Percentiles rank a stretch among this genome's conserved stretches.
Conservation (phyloP, 1,284 basidiomycete genomes). For the Porphyrellus sp. region DNA sequence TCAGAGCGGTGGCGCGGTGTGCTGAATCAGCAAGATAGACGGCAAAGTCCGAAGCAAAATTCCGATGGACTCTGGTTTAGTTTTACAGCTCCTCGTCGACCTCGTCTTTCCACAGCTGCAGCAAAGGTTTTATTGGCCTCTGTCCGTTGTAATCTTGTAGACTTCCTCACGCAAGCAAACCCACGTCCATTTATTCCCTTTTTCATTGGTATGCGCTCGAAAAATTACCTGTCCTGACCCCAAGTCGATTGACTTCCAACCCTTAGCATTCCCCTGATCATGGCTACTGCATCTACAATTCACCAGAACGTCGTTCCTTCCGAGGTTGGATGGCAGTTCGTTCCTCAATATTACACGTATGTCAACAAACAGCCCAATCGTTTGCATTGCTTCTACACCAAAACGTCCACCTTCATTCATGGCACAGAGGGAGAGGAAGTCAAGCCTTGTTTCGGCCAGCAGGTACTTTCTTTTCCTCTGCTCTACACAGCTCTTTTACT, state of each 20-base stretch:
- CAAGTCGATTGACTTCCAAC: neutral
- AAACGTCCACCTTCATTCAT: slow-evolving; percentile 95
- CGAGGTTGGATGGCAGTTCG: slow-evolving; percentile 96
- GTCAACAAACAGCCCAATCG: slow-evolving; percentile 96
- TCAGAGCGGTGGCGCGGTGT: neutral
- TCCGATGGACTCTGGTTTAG: slow-evolving; percentile 13
- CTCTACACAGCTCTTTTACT: neutral
- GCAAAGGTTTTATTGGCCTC: slow-evolving; percentile 32
- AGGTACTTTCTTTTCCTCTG: slow-evolving; percentile 47
- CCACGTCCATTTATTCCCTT: slow-evolving; percentile 36
- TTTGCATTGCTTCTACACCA: slow-evolving; percentile 99
- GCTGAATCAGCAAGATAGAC: slow-evolving; percentile 31
- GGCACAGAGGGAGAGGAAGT: slow-evolving; percentile 93
- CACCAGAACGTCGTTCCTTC: slow-evolving; percentile 70
- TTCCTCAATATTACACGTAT: slow-evolving; percentile 95
- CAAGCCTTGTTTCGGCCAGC: slow-evolving; percentile 87
- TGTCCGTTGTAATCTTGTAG: slow-evolving; percentile 37
- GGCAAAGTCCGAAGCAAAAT: slow-evolving; percentile 35
- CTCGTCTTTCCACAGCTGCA: slow-evolving; percentile 23
- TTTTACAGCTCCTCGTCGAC: slow-evolving; percentile 24
- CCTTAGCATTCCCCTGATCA: slow-evolving; percentile 34
- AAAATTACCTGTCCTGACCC: slow-evolving; percentile 4
- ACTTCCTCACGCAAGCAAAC: slow-evolving; percentile 36
- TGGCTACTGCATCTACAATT: slow-evolving; percentile 33
- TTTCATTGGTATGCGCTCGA: slow-evolving; percentile 25